These are phyloP conservation scores for Jackrogersella multiformis DNA, from an alignment of 495 filamentous ascomycete genomes.

Conservation along the genomic window DNA sequence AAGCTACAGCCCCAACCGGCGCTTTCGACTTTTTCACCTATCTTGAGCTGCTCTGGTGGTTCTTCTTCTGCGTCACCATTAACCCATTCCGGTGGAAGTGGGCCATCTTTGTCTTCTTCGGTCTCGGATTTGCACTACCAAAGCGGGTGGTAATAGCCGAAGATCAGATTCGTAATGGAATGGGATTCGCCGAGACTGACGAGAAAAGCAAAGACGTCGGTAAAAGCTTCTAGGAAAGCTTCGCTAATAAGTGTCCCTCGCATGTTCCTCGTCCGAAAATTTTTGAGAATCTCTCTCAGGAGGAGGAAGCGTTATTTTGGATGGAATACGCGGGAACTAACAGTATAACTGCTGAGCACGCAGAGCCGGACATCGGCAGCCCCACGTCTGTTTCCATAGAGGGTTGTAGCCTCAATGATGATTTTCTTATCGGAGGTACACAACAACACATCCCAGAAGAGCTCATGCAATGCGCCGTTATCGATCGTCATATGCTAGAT, in stretches of 20 bases:
- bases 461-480: background rate
- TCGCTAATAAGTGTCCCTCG: constrained; percentile 55
- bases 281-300: background rate
- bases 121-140: constrained; percentile 73
- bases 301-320: background rate
- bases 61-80: constrained; percentile 76
- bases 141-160: constrained; percentile 71
- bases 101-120: constrained; percentile 81
- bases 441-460: background rate
- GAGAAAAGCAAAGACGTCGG: constrained; percentile 44
- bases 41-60: constrained; percentile 85
- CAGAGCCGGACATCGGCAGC: too few relatives aligned
- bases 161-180: constrained; percentile 61
- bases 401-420: background rate
- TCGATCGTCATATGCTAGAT: background rate
- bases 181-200: constrained; percentile 46
- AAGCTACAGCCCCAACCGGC: constrained; percentile 70
- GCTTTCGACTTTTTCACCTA: constrained; percentile 93
- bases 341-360: background rate
- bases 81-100: constrained; percentile 90
- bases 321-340: background rate
- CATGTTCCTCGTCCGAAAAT: background rate
- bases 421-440: background rate
- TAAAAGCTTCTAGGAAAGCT: constrained; percentile 69
- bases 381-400: background rate